Base-by-base conservation (phyloP, 768 basidiomycete species). In the Boletus rubroflammeus region DNA sequence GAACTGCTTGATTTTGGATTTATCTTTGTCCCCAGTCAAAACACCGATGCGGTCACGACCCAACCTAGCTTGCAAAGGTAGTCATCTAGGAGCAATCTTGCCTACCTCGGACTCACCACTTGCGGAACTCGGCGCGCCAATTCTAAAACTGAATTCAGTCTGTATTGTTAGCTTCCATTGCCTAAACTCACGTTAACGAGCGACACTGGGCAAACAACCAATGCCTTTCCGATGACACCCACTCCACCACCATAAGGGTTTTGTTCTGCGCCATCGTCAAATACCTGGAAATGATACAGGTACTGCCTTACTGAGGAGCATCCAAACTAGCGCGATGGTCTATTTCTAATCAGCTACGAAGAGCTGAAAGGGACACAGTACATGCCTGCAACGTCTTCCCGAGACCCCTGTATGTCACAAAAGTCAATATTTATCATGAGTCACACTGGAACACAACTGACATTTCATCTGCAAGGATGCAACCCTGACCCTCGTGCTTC, bases 381-480 rank as follows among this genome's bases (percentile, higher is more conserved):
- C 68, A 49, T 47, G 81, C 88, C 76, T 92, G 90, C 8, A 93
- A 72, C 1, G 94, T 97, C 75, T 99, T 99, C n/a, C 97, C 97
- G 47, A 99, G 81, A 47, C 96, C 96, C 95, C 95, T 87, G 76
- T 19, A 34, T 55, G 32, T 17, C 46, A 51, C 21, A 35, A 54
- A 55, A 42, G 45, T 62, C 19, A 63, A 17, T 26, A 47, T 28
- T 67, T 26, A 26, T 54, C 28, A 50, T 23, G 15, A 40, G 38
- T 19, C 17, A 34, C 31, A 49, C 26, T 32, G 45, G 17, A n/a
- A 43, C 7, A 50, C 35, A 38, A 56, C 70, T 32, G 57, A 92
- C 93, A 97, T 96, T 64, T 98, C 97, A 70, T 99, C 97, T 2
- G 96, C 97, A 32, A 99, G 80, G 59, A 99, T 97, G 62, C 93